These are phyloP conservation scores for Kodamaea leandrae DNA, from an alignment of 805 yeast genomes.

Conservation along the genomic window DNA sequence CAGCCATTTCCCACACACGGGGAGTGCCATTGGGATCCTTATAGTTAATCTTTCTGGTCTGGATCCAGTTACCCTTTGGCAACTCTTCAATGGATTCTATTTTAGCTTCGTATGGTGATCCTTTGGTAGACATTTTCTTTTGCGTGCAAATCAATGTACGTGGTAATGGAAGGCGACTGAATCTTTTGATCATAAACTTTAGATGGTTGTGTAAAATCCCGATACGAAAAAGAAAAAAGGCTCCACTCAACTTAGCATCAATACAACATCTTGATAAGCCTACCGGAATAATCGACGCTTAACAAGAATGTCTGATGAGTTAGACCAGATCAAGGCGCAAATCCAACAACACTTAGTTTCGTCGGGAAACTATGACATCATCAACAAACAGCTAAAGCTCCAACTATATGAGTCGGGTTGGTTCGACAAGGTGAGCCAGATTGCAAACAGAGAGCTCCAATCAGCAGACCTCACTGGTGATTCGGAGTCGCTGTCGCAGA, in stretches of 20 bases:
- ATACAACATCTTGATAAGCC: too few relatives aligned
- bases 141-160: neutral
- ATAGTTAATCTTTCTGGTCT: constrained; percentile 64
- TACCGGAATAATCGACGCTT: too few relatives aligned
- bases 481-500: constrained; percentile 27
- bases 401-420: constrained; percentile 78
- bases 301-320: constrained; percentile 32
- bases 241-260: too few relatives aligned
- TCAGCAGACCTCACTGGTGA: constrained; percentile 19
- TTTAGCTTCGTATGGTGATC: constrained; percentile 37
- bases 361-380: constrained; percentile 78
- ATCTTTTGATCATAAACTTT: constrained; percentile 4
- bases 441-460: constrained; percentile 52
- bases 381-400: constrained; percentile 59
- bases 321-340: constrained; percentile 50
- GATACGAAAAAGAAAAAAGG: neutral
- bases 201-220: neutral
- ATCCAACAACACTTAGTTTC: constrained; percentile 70
- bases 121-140: constrained; percentile 8
- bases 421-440: constrained; percentile 68
- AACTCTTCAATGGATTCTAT: constrained; percentile 33
- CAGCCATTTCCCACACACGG: constrained; percentile 90
- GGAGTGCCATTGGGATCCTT: constrained; percentile 63
- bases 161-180: neutral
- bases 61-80: constrained; percentile 43